Conservation (phyloP, 2,329 filamentous ascomycete species). For the Fusarium duplospermum region DNA sequence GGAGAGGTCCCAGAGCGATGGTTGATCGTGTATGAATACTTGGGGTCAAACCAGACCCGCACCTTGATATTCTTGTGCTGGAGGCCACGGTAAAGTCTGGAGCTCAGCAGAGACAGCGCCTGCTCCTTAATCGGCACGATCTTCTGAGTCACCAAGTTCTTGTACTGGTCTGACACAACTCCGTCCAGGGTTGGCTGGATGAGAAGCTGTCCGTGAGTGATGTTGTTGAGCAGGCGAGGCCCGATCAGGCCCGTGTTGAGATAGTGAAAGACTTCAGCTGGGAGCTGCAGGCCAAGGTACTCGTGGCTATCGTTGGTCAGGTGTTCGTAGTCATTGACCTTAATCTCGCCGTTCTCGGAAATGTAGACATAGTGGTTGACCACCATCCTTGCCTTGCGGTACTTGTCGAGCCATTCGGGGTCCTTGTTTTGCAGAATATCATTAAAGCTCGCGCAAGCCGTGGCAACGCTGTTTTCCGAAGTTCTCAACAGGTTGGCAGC, state of each 20-base stretch:
- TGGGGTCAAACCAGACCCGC: slow-evolving; percentile 85
- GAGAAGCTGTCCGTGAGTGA: slow-evolving; percentile 82
- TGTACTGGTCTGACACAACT: slow-evolving; percentile 83
- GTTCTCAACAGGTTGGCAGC: slow-evolving; percentile 81
- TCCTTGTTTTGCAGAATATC: slow-evolving; percentile 80
- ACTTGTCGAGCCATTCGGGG: slow-evolving; percentile 84
- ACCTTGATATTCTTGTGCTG: slow-evolving; percentile 82
- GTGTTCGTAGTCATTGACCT: slow-evolving; percentile 77
- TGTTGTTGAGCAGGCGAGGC: slow-evolving; percentile 81
- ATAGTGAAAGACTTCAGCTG: slow-evolving; percentile 91
- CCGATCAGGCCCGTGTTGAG: slow-evolving; percentile 85
- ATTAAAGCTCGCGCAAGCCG: slow-evolving; percentile 80
- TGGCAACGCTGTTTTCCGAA: slow-evolving; percentile 75
- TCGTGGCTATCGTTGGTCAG: slow-evolving; percentile 88
- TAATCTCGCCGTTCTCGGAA: slow-evolving; percentile 79
- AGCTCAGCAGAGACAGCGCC: slow-evolving; percentile 81
- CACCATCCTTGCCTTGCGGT: slow-evolving; percentile 84
- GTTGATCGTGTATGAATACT: slow-evolving; percentile 75
- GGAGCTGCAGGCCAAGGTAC: slow-evolving; percentile 89
- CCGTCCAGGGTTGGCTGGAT: slow-evolving; percentile 89
- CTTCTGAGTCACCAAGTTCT: slow-evolving; percentile 78
- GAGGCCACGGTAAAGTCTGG: slow-evolving; percentile 85
- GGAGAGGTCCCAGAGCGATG: slow-evolving; percentile 60
- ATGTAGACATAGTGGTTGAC: slow-evolving; percentile 91
- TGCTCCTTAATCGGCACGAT: slow-evolving; percentile 81